Percentiles rank a stretch among this genome's conserved stretches.
phyloP scores from a whole-genome alignment of 164 flowering plant genomes.

The Stephania cephalantha region DNA sequence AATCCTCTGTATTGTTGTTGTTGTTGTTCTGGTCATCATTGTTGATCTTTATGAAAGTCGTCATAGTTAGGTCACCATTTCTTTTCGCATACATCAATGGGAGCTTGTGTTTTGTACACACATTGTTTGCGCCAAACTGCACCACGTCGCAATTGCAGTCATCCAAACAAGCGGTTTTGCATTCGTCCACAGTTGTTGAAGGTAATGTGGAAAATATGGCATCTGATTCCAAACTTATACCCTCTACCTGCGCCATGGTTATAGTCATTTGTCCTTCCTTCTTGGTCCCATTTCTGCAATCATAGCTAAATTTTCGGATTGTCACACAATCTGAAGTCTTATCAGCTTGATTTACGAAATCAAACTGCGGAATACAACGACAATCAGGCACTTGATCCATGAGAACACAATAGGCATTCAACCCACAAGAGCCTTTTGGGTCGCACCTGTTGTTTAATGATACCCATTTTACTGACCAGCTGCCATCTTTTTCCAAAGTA shows the following conservation, averaged over 20 bases:
- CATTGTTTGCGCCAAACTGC: background rate
- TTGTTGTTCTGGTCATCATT: background rate
- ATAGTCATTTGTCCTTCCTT: background rate
- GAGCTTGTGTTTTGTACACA: slow-evolving; percentile 5
- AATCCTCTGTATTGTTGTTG: slow-evolving; percentile 15
- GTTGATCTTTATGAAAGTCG: background rate
- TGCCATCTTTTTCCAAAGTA: background rate
- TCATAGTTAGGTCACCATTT: background rate
- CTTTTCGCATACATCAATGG: slow-evolving; percentile 6
- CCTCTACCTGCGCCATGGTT: background rate
- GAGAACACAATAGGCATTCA: slow-evolving; percentile 8
- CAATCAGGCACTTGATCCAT: slow-evolving; percentile 12
- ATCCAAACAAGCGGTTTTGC: background rate
- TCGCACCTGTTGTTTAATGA: background rate
- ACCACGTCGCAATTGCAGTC: slow-evolving; percentile 8
- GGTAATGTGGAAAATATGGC: background rate
- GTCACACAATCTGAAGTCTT: background rate
- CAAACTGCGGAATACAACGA: background rate
- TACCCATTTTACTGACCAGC: background rate
- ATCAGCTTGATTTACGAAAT: background rate
- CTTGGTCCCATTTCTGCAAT: background rate
- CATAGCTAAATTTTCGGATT: background rate
- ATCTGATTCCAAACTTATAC: slow-evolving; percentile 1
- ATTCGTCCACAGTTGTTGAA: background rate
- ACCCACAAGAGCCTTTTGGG: slow-evolving; percentile 14